Base-by-base conservation (phyloP, 2,329 filamentous ascomycete species). In the Sclerotinia minor region DNA sequence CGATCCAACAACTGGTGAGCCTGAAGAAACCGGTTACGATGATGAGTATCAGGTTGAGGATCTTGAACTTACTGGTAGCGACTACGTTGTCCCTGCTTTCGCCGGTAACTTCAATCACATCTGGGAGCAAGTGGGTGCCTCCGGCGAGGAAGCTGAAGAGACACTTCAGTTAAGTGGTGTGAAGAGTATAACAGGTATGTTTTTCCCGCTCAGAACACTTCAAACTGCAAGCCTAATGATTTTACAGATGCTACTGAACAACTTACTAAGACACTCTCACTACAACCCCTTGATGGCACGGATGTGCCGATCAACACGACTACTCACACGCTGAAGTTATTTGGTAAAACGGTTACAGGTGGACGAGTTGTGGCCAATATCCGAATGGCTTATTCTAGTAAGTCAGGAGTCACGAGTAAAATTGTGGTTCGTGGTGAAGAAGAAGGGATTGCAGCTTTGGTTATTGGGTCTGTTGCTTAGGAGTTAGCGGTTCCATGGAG, bases 21-120 rank as follows among this genome's bases (percentile, higher is more conserved):
- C 94, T 0, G 95, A 99, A 79, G 93, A 96, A 21, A 85, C 82
- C 58, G 95, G 95, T 57, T 98, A 98, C 79, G 94, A 98, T 65
- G 95, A 99, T 76, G 95, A 99, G 81, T 99, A 99, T 77, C 92
- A 97, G 81, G 91, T 98, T 69, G 92, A 95, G 70, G 93, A 97
- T 77, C 88, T 98, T 70, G 94, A 97, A 70, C 87, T 99, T 69
- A 86, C 88, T 24, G 95, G 94, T 68, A 93, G 92, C 73, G 95
- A 99, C 79, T 99, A 97, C 79, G 88, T 99, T 70, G 86, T 97
- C 59, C 95, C 95, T 26, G 90, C 92, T 2, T 99, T 96, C 79
- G 94, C 94, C 24, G 91, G 94, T 78, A 96, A 92, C 83, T 99
- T 98, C 78, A 92, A 92, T 77, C 92, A 96, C 76, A 87, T 98